Base-by-base conservation (phyloP, 192 early-diverging fungal genomes). In the Umbelopsis ramanniana region DNA sequence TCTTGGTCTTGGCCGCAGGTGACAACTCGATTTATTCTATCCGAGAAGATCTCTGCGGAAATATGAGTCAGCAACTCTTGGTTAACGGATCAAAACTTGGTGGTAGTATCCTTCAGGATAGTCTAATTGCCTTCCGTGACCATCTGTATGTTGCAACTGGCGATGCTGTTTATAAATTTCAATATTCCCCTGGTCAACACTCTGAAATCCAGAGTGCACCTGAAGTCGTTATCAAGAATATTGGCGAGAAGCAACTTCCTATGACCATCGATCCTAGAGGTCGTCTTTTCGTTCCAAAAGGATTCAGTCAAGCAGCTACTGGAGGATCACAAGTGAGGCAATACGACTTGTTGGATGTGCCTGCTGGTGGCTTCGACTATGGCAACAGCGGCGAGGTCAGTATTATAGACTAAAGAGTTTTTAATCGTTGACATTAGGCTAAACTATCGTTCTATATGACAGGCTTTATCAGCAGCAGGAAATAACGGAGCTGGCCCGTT, bases 121-220 rank as follows among this genome's bases (percentile, higher is more conserved):
- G 37, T 24, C 6, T 52, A 38, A 5, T 79, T 23, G 77, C 77
- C 47, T 29, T 74, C 17, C 45, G 52, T 19, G 54, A 35, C 24
- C 26, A 74, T 14, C 23, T 79, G 26, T 79, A 74, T 66, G 57
- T 79, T 0, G 37, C 73, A 40, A 79, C 77, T 26, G 40, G 45
- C 10, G 71, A 74, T 46, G 54, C 66, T 0, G 66, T 79, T 1
- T 74, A 66, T 40, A 69, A 68, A 60, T 79, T 72, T 23, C 47
- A 69, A 26, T 79, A 79, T 50, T 37, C 48, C 14, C 73, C 74
- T 33, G 77, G 77, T 24, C 77, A 79, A 29, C 77, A 79, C 37
- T 71, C 77, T 4, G 48, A 47, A 21, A 19, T 79, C 3, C 10
- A 19, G 2, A 57, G 54, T 40, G 72, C 66, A 6, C 47, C 45